Evolutionary conservation across 306 rosid species (phyloP).

Genomic region (Vigna trinervia): DNA sequence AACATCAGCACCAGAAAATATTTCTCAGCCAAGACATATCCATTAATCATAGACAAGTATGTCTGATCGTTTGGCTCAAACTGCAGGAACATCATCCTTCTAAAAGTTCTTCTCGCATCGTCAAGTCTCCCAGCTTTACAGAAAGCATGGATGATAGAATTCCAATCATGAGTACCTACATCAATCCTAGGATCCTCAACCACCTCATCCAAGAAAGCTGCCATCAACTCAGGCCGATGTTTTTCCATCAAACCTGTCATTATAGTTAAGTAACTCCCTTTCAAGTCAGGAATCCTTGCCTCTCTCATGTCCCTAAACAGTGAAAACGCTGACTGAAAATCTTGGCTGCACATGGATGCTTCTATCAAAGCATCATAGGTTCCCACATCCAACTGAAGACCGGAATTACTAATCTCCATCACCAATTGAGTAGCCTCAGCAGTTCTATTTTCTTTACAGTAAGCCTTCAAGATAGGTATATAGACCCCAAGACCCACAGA

Average conservation of each 20-base stretch:
- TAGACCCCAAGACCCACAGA: slow-evolving; percentile 87
- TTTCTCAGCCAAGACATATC: slow-evolving; percentile 79
- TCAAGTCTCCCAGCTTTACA: slow-evolving; percentile 91
- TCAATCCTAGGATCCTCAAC: slow-evolving; percentile 66
- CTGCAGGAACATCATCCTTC: slow-evolving; percentile 90
- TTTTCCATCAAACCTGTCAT: slow-evolving; percentile 98
- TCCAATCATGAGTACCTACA: slow-evolving; percentile 95
- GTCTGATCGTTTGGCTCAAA: slow-evolving; percentile 65
- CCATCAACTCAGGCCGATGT: slow-evolving; percentile 95
- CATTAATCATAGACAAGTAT: slow-evolving; percentile 80
- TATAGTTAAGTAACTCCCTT: slow-evolving; percentile 85
- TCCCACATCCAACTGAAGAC: slow-evolving; percentile 73
- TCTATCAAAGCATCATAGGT: slow-evolving; percentile 80
- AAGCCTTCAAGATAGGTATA: slow-evolving; percentile 90
- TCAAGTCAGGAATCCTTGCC: slow-evolving; percentile 74
- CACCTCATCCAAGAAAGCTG: slow-evolving; percentile 93
- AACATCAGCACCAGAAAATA: slow-evolving; percentile 84
- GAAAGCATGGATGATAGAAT: slow-evolving; percentile 91
- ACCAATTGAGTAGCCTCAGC: slow-evolving; percentile 87
- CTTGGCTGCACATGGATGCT: slow-evolving; percentile 87
- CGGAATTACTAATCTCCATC: slow-evolving; percentile 77
- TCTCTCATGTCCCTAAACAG: slow-evolving; percentile 93
- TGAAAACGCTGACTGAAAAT: slow-evolving; percentile 86
- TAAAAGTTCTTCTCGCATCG: slow-evolving; percentile 91
- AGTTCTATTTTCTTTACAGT: slow-evolving; percentile 81